Percentiles rank a stretch among this genome's conserved stretches.
phyloP scores from a whole-genome alignment of 257 asterid genomes.

The Primulina huaijiensis region DNA sequence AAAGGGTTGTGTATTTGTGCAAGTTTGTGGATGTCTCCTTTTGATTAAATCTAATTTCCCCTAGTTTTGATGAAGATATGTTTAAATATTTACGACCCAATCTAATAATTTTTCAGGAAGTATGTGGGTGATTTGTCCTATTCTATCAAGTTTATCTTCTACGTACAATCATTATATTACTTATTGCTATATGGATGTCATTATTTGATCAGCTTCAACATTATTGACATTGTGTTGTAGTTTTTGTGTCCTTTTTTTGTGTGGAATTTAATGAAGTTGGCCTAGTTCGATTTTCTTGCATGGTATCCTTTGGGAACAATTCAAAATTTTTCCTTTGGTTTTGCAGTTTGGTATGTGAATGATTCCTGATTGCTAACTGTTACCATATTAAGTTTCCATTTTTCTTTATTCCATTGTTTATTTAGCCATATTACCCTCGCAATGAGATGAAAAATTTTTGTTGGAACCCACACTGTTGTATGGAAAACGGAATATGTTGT shows the following conservation, averaged over 20 bases:
- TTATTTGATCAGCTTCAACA: not conserved
- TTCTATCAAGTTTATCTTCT: not conserved
- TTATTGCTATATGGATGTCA: not conserved
- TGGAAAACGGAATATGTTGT: no score
- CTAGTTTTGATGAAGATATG: slow-evolving; percentile 5
- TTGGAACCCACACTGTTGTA: not conserved
- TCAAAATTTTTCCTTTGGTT: not conserved
- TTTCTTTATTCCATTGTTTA: not conserved
- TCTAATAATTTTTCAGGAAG: not conserved
- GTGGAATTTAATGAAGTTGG: no score
- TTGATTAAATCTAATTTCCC: not conserved
- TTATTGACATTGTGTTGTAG: not conserved
- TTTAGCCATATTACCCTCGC: not conserved
- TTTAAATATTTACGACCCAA: not conserved
- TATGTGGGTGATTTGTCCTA: not conserved
- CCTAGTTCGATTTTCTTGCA: no score
- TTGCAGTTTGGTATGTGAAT: not conserved
- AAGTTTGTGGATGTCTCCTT: not conserved
- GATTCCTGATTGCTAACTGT: not conserved
- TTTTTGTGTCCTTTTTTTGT: no score
- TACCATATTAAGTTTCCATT: not conserved
- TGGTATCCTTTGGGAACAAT: not conserved
- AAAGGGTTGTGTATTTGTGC: not conserved
- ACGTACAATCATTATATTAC: not conserved
- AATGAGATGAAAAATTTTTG: not conserved